Base-by-base conservation (phyloP, 2,329 filamentous ascomycete genomes). In the Aspergillus ibericus region DNA sequence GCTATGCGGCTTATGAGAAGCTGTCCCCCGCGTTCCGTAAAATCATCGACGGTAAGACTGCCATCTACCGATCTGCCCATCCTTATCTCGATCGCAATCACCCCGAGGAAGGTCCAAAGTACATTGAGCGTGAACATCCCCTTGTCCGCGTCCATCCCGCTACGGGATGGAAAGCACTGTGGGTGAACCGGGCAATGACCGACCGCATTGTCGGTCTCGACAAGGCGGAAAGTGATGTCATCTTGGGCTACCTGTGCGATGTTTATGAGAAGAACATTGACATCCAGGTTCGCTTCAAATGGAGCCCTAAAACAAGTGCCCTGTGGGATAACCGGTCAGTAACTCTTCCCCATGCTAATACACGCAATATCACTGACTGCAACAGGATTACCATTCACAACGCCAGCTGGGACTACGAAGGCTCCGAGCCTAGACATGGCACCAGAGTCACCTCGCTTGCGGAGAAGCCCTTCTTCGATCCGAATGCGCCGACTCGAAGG, bases 151-250 rank as follows among this genome's bases (percentile, higher is more conserved):
- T 88, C 0, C 88, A 91, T 68, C 88, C 88, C 0, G 88, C 85
- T 0, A 91, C 88, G 0, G 88, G 88, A 0, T 91, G 88, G 88
- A 91, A 90, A 72, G 81, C 86, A 0, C 79, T 91, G 0, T 91
- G 82, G 79, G 88, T 91, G 0, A 91, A 91, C 70, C 82, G 88
- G 3, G 79, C 85, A 1, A 87, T 91, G 82, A 91, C 88, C 0
- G 81, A 82, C 5, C 79, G 83, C 0, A 91, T 91, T 49, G 84
- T 91, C 0, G 89, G 88, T 0, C 72, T 91, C 0, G 88, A 91
- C 64, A 84, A 83, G 59, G 85, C 80, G 0, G 88, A 91, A 73
- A 90, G 87, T 58, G 88, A 91, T 64, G 63, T 85, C 0, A 86
- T 91, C 13, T 75, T 91, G 9, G 81, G 81, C 27, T 90, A 90